Evolutionary conservation across 805 yeast genomes (phyloP).

Genomic region (Suhomyces canberraensis): DNA sequence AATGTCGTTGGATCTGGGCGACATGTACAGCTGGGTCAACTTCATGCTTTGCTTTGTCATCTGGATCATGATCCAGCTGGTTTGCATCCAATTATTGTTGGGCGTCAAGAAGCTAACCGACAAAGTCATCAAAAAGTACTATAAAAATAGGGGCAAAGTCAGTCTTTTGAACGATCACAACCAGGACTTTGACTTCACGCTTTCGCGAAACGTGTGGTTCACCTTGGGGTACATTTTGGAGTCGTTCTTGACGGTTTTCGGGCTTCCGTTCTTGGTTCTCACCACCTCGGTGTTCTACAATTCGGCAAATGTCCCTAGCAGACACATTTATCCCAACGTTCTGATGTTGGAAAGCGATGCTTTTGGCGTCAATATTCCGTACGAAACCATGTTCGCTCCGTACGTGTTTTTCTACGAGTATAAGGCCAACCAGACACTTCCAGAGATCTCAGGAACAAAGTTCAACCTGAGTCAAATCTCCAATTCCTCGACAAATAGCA

Average conservation of each 20-base stretch:
- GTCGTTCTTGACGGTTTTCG: slow-evolving; percentile 33
- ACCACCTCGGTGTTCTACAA: slow-evolving; percentile 31
- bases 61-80: slow-evolving; percentile 25
- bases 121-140: slow-evolving; percentile 3
- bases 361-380: slow-evolving; percentile 23
- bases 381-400: slow-evolving; percentile 19
- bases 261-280: slow-evolving; percentile 43
- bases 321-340: slow-evolving; percentile 12
- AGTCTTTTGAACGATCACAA: slow-evolving; percentile 7
- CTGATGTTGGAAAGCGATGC: slow-evolving; percentile 17
- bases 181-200: slow-evolving; percentile 7
- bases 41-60: slow-evolving; percentile 36
- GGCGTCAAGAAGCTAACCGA: slow-evolving; percentile 14
- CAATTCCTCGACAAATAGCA: neutral
- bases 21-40: slow-evolving; percentile 38
- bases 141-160: slow-evolving; percentile 2
- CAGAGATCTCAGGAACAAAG: neutral
- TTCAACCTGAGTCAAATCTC: too few species aligned
- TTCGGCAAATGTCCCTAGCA: slow-evolving; percentile 16
- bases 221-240: slow-evolving; percentile 32
- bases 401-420: neutral
- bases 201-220: slow-evolving; percentile 20
- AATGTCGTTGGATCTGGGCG: slow-evolving; percentile 21
- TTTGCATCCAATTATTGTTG: slow-evolving; percentile 19
- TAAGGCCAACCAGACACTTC: neutral